Conservation (phyloP, 2,329 filamentous ascomycete species). For the Stagonosporopsis chrysanthemi region DNA sequence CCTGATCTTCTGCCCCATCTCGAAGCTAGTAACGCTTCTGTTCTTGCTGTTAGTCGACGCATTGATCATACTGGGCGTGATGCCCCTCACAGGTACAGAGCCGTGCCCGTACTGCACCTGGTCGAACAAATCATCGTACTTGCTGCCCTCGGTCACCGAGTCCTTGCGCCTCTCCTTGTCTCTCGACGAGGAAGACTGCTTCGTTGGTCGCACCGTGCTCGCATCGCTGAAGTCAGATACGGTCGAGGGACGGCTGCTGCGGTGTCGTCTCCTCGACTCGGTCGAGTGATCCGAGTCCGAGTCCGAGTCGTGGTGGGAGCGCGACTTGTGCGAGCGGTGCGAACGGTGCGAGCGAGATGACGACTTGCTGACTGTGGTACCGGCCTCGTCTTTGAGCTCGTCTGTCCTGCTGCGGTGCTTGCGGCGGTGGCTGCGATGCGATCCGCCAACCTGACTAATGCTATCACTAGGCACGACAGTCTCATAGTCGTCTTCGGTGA, state of each 20-base stretch:
- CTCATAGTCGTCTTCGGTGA: conserved; percentile 50
- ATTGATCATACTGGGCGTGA: conserved; percentile 49
- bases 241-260: conserved; percentile 30
- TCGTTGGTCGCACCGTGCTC: conserved; percentile 44
- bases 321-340: conserved; percentile 37
- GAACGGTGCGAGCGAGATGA: conserved; percentile 37
- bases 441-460: conserved; percentile 52
- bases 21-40: conserved; percentile 47
- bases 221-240: conserved; percentile 47
- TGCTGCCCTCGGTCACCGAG: conserved; percentile 36
- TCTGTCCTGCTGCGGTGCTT: conserved; percentile 32
- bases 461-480: conserved; percentile 59
- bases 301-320: conserved; percentile 15
- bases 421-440: conserved; percentile 39
- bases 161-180: conserved; percentile 39
- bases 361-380: conserved; percentile 39
- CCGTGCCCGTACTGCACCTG: conserved; percentile 40
- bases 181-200: conserved; percentile 18
- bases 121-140: conserved; percentile 41
- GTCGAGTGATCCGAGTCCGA: conserved; percentile 28
- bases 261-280: conserved; percentile 28
- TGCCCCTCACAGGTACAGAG: conserved; percentile 46
- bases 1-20: conserved; percentile 42
- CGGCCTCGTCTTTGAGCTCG: conserved; percentile 22
- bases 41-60: conserved; percentile 43